Evolutionary conservation across 306 rosid species (phyloP), one percentile per base, ranked within the genome.

Genomic region (Dalbergia cultrata): DNA sequence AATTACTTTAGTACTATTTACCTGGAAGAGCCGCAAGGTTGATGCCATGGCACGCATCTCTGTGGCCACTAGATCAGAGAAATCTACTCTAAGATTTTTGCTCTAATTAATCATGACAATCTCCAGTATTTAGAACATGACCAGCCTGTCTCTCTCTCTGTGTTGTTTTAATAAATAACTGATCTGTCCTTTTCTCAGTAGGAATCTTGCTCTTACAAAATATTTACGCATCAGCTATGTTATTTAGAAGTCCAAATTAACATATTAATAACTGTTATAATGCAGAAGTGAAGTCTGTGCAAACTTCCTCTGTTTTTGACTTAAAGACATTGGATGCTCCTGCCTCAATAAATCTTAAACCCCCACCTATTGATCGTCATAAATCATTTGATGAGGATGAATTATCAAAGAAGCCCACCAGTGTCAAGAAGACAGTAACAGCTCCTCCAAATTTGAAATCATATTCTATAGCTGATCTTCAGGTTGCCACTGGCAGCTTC

Each of bases 401-500:
- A 35, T 52, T 91, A 84, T 77, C 89, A 61, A 88, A 85, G 85
- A 90, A 88, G 87, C 85, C 97, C 9, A 22, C 82, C 59, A 70
- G 80, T 75, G 88, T 72, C 35, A 90, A 93, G 87, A 95, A 96
- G 84, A 83, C 82, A 66, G 74, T 82, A 70, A 75, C 79, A 56
- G 87, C 86, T 87, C 90, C 91, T 33, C 72, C 70, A 80, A 90
- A 94, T 88, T 90, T 93, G 75, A 87, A 72, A 53, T 87, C 89
- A 79, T 96, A 90, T 80, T 90, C 99, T 44, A 70, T 96, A 78
- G 99, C 94, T 53, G 97, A 96, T 72, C 89, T 96, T 81, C 99
- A 96, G 88, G 85, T 96, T 86, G 93, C 98, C 72, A 96, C 98
- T 61, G 97, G 90, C 39, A 96, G 98, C 91, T 96, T 96, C 87